Base-by-base conservation (phyloP, 176 grass and related monocot species). In the Carex scoparia region DNA sequence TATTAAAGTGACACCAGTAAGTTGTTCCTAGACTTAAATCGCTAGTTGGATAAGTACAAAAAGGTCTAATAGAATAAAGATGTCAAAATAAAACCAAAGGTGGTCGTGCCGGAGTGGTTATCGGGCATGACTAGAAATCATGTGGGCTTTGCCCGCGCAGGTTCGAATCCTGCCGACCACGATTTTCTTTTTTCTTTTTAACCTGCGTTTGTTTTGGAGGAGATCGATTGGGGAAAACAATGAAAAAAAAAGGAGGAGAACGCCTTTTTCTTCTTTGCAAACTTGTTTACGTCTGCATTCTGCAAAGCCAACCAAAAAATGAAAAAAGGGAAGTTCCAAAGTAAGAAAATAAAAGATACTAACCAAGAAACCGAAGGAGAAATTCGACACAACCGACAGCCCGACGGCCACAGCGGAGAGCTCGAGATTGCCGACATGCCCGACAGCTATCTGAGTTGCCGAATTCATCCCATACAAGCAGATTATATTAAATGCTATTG, bases 111-210 rank as follows among this genome's bases (percentile, higher is more conserved):
- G 91, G 95, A 98, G 95, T 98, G 93, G 95, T 94, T 95, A 98
- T 95, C 91, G 95, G 95, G 95, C 93, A 98, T 95, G 93, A 98
- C 96, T 95, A 95, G 96, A 98, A 98, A 98, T 98, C 96, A 95
- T 95, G 93, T 95, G 96, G 89, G 93, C 96, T 98, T 11, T 91
- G 96, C 93, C 91, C 93, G 96, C 93, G 91, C 90, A 98, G 91
- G 93, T 98, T 98, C 88, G 93, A 98, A 98, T 98, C 93, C 95
- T 98, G 92, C 92, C 92, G 89, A 92, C 94, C 92, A 97, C 90
- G 90, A 3, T 0, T 2, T 71, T 84, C 60, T 15, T 0, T 81
- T 81, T 58, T 14, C 5, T 33, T 55, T 30, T 14, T 78, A 19
- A 74, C 38, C 61, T 62, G 15, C n/a, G 1, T 9, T 8, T 27